Base-by-base conservation (phyloP, 352 stramenopile species). In the Blastocystis sp. region DNA sequence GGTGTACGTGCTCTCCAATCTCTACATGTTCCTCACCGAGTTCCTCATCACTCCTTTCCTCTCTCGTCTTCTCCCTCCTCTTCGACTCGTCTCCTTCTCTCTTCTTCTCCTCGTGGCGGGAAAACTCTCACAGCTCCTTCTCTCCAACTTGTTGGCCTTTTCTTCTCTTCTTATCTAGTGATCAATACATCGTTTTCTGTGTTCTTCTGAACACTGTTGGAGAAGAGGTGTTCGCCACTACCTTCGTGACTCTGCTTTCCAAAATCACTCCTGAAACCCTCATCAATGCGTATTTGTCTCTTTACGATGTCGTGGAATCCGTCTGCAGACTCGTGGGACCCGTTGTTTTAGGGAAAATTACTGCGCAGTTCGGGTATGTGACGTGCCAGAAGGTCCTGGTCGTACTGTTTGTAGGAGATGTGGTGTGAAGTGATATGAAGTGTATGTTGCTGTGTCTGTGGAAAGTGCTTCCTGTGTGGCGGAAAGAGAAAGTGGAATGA, bases 1-100 rank as follows among this genome's bases (percentile, higher is more conserved):
- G 1, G 50, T 85, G 9, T 85, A 50, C 41, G 73, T 85, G 8
- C 30, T 66, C 41, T 66, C 47, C 18, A 85, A 85, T 41, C 50
- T 85, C 20, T 85, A 39, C 50, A 85, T 85, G 73, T 85, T 85
- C 26, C 5, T 85, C 73, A 85, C 73, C 16, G 73, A 85, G 50
- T 85, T 65, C 24, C 3, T 85, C 50, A 45, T 85, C 56, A 66
- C 73, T 55, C 73, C 73, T 3, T 20, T 85, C 20, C 24, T 65
- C 1, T 66, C 73, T 0, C 45, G 73, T 18, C 20, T 26, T 45
- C 5, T 47, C n/a, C 68, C 24, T 26, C 18, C 73, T 34, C 63
- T 41, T 30, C 30, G 20, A 3, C 53, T 85, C n/a, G 73, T 85
- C 56, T 30, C 50, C 39, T 24, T 85, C 47, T 34, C 73, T 5